Conservation (phyloP, 208 protist species). For the Acanthamoeba triangularis region DNA sequence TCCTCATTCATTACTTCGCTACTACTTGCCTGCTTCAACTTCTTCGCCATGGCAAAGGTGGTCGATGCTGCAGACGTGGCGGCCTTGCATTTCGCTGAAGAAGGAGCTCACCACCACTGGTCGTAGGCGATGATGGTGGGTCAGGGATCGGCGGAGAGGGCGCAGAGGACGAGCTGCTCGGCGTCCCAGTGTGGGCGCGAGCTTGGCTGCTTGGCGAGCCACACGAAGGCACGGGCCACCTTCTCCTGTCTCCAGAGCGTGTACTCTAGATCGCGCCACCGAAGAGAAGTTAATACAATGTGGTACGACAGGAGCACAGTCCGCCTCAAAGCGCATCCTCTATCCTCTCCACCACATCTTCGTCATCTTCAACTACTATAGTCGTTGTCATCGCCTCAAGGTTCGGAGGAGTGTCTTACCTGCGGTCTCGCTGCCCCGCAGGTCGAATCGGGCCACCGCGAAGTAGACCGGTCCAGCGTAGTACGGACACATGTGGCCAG, state of each 20-base stretch:
- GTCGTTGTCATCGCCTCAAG: too few species aligned
- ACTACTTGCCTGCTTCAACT: too few species aligned
- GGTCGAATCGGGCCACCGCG: background rate
- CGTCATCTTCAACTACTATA: background rate
- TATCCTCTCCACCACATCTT: background rate
- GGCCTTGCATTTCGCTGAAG: too few species aligned
- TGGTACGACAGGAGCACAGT: background rate
- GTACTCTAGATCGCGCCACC: background rate
- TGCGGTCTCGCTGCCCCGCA: background rate
- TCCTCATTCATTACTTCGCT: too few species aligned
- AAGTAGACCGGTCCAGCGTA: slow-evolving; percentile 20
- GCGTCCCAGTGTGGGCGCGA: background rate
- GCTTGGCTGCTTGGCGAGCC: background rate
- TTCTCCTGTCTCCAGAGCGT: background rate
- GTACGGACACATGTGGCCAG: background rate
- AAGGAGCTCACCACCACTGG: too few species aligned
- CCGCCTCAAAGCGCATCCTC: background rate
- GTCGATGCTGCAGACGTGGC: too few species aligned
- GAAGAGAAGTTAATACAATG: background rate
- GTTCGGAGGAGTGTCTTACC: too few species aligned
- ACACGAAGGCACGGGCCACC: background rate
- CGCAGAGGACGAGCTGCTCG: background rate
- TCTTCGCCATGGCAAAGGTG: too few species aligned
- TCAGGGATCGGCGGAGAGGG: background rate
- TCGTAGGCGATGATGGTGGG: too few species aligned